These are phyloP conservation scores for Xylaria digitata DNA, from an alignment of 2,329 filamentous ascomycete species.

Conservation along the genomic window DNA sequence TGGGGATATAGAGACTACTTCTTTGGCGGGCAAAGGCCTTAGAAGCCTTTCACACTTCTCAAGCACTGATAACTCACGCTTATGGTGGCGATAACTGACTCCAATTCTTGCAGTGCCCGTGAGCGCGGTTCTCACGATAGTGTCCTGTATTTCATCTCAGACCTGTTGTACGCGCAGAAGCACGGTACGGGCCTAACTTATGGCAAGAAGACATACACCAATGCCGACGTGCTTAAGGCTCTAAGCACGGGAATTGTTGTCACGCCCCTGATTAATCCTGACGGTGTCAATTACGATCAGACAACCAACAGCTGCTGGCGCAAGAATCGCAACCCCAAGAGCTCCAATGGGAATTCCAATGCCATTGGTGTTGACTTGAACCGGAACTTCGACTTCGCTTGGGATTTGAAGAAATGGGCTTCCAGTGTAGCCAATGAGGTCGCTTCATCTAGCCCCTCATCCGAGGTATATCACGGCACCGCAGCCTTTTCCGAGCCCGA, in stretches of 20 bases:
- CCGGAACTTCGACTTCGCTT: slow-evolving; percentile 68
- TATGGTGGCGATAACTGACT: not conserved
- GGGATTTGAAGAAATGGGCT: slow-evolving; percentile 63
- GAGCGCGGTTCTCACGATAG: slow-evolving; percentile 68
- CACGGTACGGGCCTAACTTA: slow-evolving; percentile 62
- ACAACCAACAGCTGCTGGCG: slow-evolving; percentile 63
- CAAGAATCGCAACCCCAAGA: slow-evolving; percentile 64
- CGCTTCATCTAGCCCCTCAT: slow-evolving; percentile 57
- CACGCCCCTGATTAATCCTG: slow-evolving; percentile 64
- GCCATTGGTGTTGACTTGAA: slow-evolving; percentile 64
- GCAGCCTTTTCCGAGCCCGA: slow-evolving; percentile 66
- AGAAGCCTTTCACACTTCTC: not conserved
- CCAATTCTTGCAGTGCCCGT: slow-evolving; percentile 53
- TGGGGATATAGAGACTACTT: not conserved
- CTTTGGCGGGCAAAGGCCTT: not conserved
- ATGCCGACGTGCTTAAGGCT: slow-evolving; percentile 62
- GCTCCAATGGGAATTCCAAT: slow-evolving; percentile 47
- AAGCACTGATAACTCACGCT: not conserved
- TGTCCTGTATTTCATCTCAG: slow-evolving; percentile 67
- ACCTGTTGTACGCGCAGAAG: slow-evolving; percentile 65
- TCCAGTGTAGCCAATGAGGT: slow-evolving; percentile 52
- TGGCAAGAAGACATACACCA: slow-evolving; percentile 63
- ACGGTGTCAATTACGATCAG: slow-evolving; percentile 65
- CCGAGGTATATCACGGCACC: slow-evolving; percentile 63
- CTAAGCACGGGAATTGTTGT: slow-evolving; percentile 65